phyloP scores from a whole-genome alignment of 257 asterid genomes.

The Jasminum sambac region DNA sequence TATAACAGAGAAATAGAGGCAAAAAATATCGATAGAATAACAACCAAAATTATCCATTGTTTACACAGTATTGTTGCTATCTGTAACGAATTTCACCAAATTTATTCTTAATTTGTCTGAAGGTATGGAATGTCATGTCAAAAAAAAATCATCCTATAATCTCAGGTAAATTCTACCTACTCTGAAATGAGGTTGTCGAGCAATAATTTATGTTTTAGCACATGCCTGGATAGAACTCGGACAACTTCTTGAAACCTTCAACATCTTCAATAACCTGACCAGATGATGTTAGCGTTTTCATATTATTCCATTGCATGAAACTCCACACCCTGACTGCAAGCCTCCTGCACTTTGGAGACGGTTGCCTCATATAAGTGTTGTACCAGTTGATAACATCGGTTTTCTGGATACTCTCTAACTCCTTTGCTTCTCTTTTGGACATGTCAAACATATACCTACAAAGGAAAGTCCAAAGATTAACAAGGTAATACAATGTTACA shows the following conservation, averaged over 20 bases:
- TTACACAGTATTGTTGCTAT: not conserved
- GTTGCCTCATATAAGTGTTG: slow-evolving; percentile 55
- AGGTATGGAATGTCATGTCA: not conserved
- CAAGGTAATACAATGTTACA: not conserved
- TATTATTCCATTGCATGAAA: slow-evolving; percentile 58
- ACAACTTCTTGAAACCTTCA: slow-evolving; percentile 53
- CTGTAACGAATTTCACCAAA: not conserved
- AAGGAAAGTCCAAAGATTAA: slow-evolving; percentile 22
- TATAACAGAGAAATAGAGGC: too few species aligned
- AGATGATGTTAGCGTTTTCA: slow-evolving; percentile 36
- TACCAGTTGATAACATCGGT: slow-evolving; percentile 72
- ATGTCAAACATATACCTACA: slow-evolving; percentile 94
- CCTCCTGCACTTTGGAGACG: slow-evolving; percentile 90
- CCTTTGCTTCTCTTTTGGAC: slow-evolving; percentile 77
- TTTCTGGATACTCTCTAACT: slow-evolving; percentile 55
- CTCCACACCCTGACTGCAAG: slow-evolving; percentile 92
- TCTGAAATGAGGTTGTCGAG: slow-evolving; percentile 6
- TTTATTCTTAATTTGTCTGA: not conserved
- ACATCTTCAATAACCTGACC: slow-evolving; percentile 56
- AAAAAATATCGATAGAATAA: not conserved
- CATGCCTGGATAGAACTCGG: slow-evolving; percentile 67
- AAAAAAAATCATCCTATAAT: not conserved
- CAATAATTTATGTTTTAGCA: slow-evolving; percentile 34
- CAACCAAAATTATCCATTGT: not conserved
- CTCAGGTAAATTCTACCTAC: not conserved